Conservation (phyloP, 257 asterid species). For the Mentha longifolia region DNA sequence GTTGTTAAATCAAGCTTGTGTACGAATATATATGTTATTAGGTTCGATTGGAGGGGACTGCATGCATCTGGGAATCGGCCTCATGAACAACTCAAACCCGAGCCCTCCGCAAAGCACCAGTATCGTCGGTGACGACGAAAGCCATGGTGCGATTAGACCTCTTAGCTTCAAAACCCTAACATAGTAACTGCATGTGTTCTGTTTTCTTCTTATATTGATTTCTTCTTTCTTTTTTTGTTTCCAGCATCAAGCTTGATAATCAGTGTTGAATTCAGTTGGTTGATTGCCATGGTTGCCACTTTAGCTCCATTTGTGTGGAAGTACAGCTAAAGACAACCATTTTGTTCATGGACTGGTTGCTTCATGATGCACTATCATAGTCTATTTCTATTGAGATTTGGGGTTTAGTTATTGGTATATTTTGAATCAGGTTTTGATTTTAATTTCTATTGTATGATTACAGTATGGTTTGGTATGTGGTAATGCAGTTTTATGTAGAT, state of each 20-base stretch:
- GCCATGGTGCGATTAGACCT: conserved; percentile 32
- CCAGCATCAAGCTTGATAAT: conserved; percentile 38
- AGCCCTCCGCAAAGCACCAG: conserved; percentile 26
- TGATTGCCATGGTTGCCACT: conserved; percentile 38
- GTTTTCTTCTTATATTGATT: conserved; percentile 1
- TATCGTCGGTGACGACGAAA: conserved; percentile 10
- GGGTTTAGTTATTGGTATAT: background rate
- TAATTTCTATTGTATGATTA: background rate
- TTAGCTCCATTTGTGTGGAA: conserved; percentile 40
- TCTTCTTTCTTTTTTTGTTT: conserved; percentile 1
- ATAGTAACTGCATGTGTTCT: background rate
- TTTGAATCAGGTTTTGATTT: background rate
- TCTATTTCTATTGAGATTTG: conserved; percentile 11
- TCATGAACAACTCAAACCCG: conserved; percentile 29
- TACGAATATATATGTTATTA: background rate
- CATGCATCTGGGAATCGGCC: conserved; percentile 29
- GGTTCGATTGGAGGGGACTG: conserved; percentile 42
- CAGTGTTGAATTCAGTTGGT: conserved; percentile 38
- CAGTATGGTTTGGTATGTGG: conserved; percentile 14
- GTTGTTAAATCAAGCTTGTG: background rate
- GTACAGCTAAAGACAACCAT: background rate
- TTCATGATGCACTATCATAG: background rate
- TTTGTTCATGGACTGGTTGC: background rate
- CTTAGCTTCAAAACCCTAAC: background rate
- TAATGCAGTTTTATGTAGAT: conserved; percentile 11